These are phyloP conservation scores for Ustilago loliicola DNA, from an alignment of 1,284 basidiomycete species.

Conservation along the genomic window DNA sequence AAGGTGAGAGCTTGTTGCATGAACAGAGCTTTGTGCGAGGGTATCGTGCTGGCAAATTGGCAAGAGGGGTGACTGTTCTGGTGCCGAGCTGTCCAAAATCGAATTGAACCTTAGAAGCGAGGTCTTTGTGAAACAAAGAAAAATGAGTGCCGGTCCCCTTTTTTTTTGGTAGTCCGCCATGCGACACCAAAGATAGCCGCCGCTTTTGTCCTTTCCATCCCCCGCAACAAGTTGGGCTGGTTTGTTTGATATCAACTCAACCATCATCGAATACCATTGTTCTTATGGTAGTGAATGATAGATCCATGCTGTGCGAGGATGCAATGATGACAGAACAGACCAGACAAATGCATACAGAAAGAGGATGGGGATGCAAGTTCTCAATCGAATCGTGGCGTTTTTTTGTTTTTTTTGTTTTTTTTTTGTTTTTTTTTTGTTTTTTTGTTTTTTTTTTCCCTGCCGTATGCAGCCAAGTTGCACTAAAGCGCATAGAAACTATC, in stretches of 20 bases:
- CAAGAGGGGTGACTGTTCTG: not conserved
- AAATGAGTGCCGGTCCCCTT: not conserved
- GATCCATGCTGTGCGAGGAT: too few species aligned
- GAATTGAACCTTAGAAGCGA: not conserved
- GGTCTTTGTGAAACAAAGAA: not conserved
- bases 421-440: not conserved
- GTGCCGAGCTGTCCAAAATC: not conserved
- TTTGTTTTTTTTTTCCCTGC: not conserved
- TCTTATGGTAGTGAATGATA: too few species aligned
- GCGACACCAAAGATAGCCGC: not conserved
- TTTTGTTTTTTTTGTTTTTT: not conserved
- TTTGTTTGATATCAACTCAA: not conserved
- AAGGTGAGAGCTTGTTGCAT: too few species aligned
- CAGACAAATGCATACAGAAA: too few species aligned
- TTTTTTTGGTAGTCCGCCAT: not conserved
- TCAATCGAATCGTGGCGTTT: conserved; percentile 1
- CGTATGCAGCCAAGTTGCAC: not conserved
- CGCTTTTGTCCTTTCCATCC: not conserved
- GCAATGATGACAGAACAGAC: not conserved
- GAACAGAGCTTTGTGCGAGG: not conserved
- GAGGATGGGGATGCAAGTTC: not conserved
- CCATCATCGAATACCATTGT: not conserved
- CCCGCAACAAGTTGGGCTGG: not conserved
- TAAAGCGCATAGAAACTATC: not conserved
- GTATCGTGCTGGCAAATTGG: not conserved